These are phyloP conservation scores for Pochonia chlamydosporia DNA, from an alignment of 2,329 filamentous ascomycete genomes.

Conservation along the genomic window DNA sequence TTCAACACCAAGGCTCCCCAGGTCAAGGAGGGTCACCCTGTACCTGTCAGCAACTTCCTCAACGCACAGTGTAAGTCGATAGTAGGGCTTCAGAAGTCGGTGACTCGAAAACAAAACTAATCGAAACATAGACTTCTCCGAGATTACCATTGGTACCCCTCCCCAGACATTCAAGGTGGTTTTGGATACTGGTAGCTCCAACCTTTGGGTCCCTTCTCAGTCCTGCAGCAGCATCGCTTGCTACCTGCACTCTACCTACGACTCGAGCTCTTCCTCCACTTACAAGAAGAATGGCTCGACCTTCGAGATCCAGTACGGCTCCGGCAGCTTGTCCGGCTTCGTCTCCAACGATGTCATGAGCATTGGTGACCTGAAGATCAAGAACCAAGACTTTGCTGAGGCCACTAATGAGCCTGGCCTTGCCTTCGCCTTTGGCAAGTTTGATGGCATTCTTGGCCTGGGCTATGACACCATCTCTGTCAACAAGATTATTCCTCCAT, in stretches of 20 bases:
- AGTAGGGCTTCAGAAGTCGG: no score
- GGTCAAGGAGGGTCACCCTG: constrained; percentile 63
- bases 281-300: constrained; percentile 91
- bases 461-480: constrained; percentile 97
- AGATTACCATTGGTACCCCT: constrained; percentile 87
- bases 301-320: constrained; percentile 94
- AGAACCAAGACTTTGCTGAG: constrained; percentile 92
- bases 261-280: constrained; percentile 79
- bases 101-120: not conserved
- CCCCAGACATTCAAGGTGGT: constrained; percentile 97
- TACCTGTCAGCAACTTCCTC: constrained; percentile 94
- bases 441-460: constrained; percentile 93
- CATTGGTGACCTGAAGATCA: constrained; percentile 85
- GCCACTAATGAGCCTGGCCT: constrained; percentile 92
- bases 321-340: constrained; percentile 87
- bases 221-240: constrained; percentile 94
- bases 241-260: constrained; percentile 96
- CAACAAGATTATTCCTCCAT: constrained; percentile 88
- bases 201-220: constrained; percentile 93
- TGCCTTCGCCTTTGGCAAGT: constrained; percentile 94
- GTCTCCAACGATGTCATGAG: constrained; percentile 81
- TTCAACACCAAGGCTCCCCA: constrained; percentile 70
- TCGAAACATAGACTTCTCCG: constrained; percentile 73
- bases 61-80: constrained; percentile 86
- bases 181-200: constrained; percentile 96